Conservation (phyloP, 768 basidiomycete species). For the Aureoboletus auriporus region DNA sequence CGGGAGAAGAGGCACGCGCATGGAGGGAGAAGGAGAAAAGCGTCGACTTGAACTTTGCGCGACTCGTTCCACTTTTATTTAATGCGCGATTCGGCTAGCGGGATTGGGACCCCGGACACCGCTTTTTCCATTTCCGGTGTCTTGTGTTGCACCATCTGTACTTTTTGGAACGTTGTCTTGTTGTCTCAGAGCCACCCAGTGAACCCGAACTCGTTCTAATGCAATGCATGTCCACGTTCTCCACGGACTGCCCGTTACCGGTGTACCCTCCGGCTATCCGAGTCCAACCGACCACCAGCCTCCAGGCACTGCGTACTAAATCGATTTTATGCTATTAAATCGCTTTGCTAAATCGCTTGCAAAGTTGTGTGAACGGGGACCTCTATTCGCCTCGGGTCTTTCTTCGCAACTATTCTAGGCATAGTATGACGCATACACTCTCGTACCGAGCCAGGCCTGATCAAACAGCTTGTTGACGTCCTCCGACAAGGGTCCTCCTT, state of each 20-base stretch:
- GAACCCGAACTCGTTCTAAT: too few species aligned
- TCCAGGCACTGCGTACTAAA: too few species aligned
- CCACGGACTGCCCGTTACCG: not conserved
- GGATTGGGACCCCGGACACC: slow-evolving; percentile 24
- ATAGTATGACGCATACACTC: slow-evolving; percentile 7
- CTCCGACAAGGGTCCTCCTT: slow-evolving; percentile 13
- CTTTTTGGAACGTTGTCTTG: too few species aligned
- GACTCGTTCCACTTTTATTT: slow-evolving; percentile 29
- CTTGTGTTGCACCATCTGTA: too few species aligned
- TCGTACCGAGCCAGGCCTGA: slow-evolving; percentile 7
- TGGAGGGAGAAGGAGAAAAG: slow-evolving; percentile 12
- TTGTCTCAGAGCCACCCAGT: too few species aligned
- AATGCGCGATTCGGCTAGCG: slow-evolving; percentile 19
- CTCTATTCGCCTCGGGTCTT: too few species aligned
- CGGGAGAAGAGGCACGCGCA: slow-evolving; percentile 63
- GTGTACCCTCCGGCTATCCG: not conserved
- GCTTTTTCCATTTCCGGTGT: slow-evolving; percentile 3
- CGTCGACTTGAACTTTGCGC: not conserved
- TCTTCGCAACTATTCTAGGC: not conserved
- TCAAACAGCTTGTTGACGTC: slow-evolving; percentile 9
- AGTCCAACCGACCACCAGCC: not conserved
- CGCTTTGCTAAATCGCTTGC: too few species aligned
- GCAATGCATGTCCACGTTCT: not conserved
- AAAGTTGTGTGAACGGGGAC: too few species aligned
- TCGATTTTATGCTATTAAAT: too few species aligned